Base-by-base conservation (phyloP, 768 basidiomycete genomes). In the Psilocybe tampanensis region DNA sequence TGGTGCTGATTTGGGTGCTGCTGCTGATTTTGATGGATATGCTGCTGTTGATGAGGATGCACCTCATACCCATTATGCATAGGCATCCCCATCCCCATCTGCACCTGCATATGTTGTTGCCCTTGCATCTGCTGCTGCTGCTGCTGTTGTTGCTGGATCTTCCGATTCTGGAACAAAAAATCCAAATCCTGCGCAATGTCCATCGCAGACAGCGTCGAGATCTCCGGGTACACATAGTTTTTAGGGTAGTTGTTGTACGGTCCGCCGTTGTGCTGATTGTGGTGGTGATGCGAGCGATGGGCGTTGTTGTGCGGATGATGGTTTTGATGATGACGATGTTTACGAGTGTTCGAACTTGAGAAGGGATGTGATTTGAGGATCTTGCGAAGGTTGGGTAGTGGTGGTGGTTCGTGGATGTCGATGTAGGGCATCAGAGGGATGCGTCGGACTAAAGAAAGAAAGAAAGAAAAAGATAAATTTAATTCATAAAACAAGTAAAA, bases 371-470 rank as follows among this genome's bases (percentile, higher is more conserved):
- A 75, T 60, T 85, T 86, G 63, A 86, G 72, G 26, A 91, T 82
- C 64, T 87, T 82, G n/a, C 86, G 83, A 26, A 92, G 74, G 9
- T 85, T 82, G 1, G 85, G 89, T 9, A 86, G 76, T 4, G 79
- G 78, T 9, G 61, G 66, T 12, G 81, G 80, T 2, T 82, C 42
- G 29, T 55, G 44, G 2, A 60, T 26, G 17, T 60, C 73, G 19
- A 82, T 77, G 23, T 77, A 74, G 11, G 81, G 81, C 17, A 77
- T 74, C 18, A 71, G 70, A 0, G 90, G 91, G 47, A 92, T 80
- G 29, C 82, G 81, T 18, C 88, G 86, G 17, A 78, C 90, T 36
- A 48, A 24, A 44, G n/a, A n/a, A n/a, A n/a, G n/a, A n/a, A n/a
- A n/a, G n/a, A n/a, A n/a, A n/a, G n/a, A 47, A 17, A 24, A 26